Conservation (phyloP, 768 basidiomycete species). For the Mycena polygramma region DNA sequence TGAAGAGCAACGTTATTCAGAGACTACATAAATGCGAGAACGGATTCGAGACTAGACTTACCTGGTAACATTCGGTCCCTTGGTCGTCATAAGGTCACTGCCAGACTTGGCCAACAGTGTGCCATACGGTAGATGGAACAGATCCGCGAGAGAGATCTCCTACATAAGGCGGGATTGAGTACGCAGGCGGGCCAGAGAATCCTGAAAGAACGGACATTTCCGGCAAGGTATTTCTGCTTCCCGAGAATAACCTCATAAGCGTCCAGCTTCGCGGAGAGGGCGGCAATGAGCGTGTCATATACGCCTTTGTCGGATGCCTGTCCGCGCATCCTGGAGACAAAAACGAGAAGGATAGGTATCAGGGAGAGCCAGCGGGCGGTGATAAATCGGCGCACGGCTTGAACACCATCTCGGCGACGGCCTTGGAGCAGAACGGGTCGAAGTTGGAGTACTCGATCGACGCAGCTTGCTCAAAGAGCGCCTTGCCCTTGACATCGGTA, state of each 20-base stretch:
- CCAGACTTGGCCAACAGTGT: conserved; percentile 42
- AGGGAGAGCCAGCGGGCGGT: background rate
- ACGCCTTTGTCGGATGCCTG: conserved; percentile 45
- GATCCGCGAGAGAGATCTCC: conserved; percentile 59
- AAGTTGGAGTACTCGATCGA: conserved; percentile 31
- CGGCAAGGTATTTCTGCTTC: conserved; percentile 68
- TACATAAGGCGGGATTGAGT: conserved; percentile 32
- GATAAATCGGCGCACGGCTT: conserved; percentile 24
- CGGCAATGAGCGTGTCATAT: conserved; percentile 44
- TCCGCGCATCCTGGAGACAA: background rate
- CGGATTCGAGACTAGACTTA: conserved; percentile 36
- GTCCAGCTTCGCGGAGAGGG: conserved; percentile 56
- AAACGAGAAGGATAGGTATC: background rate
- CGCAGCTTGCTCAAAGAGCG: conserved; percentile 43
- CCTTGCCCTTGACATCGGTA: conserved; percentile 36
- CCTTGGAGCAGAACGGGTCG: conserved; percentile 7
- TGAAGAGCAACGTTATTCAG: background rate
- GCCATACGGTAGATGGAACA: conserved; percentile 60
- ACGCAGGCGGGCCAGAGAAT: background rate
- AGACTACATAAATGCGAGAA: background rate
- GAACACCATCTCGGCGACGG: conserved; percentile 22
- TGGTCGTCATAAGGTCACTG: conserved; percentile 43
- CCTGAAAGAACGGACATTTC: conserved; percentile 56
- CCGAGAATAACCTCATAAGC: conserved; percentile 66
- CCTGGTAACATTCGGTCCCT: conserved; percentile 61